Evolutionary conservation across 148 eudicot genomes (phyloP).

Genomic region (Amaranthus hypochondriacus): DNA sequence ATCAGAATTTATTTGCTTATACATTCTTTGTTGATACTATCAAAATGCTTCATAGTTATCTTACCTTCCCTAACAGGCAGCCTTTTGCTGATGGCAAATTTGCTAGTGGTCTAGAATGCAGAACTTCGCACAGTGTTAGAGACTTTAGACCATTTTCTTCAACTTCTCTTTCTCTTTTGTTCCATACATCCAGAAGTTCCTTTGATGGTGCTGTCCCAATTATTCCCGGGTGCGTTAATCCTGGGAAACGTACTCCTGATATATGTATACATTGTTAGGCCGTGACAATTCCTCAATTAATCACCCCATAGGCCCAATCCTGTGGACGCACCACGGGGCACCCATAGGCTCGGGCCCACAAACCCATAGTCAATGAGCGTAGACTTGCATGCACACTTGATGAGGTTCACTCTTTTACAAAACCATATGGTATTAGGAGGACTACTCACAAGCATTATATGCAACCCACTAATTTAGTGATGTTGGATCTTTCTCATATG

Average conservation of each 20-base stretch:
- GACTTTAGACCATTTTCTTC: constrained; percentile 71
- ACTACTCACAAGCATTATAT: too few species aligned
- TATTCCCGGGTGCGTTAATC: constrained; percentile 87
- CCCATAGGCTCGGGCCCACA: too few species aligned
- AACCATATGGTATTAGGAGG: too few species aligned
- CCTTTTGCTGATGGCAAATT: constrained; percentile 82
- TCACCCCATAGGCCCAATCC: too few species aligned
- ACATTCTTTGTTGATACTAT: neutral
- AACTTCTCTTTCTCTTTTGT: constrained; percentile 61
- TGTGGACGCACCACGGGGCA: too few species aligned
- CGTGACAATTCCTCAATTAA: too few species aligned
- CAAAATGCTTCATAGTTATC: neutral
- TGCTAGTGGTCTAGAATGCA: constrained; percentile 77
- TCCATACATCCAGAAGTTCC: constrained; percentile 85
- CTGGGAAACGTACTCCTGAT: constrained; percentile 83
- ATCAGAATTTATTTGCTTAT: neutral
- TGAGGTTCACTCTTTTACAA: too few species aligned
- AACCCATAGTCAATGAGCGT: too few species aligned
- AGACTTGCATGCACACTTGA: too few species aligned
- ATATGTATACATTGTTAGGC: neutral
- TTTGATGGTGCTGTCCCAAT: constrained; percentile 88
- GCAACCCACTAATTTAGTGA: too few species aligned
- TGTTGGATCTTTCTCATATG: too few species aligned
- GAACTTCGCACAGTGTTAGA: constrained; percentile 69
- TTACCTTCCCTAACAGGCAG: constrained; percentile 79